These are phyloP conservation scores for button mushroom (Agaricus bisporus) DNA, from an alignment of 768 basidiomycete species.

Conservation along the genomic window DNA sequence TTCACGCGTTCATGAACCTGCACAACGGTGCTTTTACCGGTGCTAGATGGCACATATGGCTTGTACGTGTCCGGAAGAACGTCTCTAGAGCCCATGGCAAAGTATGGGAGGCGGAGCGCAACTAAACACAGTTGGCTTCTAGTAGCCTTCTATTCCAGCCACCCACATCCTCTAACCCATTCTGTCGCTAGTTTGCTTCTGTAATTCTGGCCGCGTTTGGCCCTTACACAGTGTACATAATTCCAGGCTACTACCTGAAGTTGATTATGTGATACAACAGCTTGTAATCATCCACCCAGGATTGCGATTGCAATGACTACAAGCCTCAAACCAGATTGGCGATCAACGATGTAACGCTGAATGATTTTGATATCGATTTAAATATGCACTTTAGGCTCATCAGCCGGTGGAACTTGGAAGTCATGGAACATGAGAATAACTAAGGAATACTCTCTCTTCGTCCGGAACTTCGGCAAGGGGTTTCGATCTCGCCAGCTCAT, in stretches of 20 bases:
- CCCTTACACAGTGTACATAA: background rate
- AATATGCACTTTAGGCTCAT: constrained; percentile 9
- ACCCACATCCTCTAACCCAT: no score
- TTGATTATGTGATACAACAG: background rate
- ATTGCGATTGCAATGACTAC: background rate
- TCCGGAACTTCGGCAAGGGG: constrained; percentile 10
- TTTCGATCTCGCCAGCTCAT: constrained; percentile 12
- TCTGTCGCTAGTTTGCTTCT: no score
- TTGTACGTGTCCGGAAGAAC: constrained; percentile 50
- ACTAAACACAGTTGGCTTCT: background rate
- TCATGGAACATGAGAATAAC: constrained; percentile 10
- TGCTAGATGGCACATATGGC: no score
- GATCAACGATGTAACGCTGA: background rate
- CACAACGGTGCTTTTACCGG: no score
- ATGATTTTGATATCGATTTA: background rate
- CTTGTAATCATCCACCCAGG: background rate
- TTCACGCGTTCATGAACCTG: no score
- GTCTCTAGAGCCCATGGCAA: constrained; percentile 59
- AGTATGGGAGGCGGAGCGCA: constrained; percentile 26
- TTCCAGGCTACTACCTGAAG: background rate
- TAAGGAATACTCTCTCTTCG: constrained; percentile 16
- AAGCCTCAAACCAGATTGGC: no score
- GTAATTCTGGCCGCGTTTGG: background rate
- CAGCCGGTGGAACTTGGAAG: constrained; percentile 9
- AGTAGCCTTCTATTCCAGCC: background rate